Evolutionary conservation across 1,284 basidiomycete species (phyloP), one percentile per base, ranked within the genome.

Genomic region (Cryptococcus depauperatus): DNA sequence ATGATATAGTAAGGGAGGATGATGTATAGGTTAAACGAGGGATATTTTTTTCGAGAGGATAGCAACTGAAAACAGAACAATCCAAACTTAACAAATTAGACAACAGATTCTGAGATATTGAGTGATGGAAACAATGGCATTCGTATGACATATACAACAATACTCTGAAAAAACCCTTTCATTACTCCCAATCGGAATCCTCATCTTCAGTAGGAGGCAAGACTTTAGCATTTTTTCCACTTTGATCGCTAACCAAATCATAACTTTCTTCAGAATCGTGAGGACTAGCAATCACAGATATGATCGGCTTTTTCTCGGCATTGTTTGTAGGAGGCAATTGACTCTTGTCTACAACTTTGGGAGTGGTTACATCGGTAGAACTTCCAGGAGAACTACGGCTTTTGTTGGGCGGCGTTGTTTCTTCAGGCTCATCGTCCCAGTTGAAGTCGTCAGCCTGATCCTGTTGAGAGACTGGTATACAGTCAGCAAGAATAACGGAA

Each of bases 221-320:
- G 4, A 51, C 48, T 4, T 47, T 46, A 22, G 51, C 56, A 26
- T 13, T 30, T 38, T 45, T 45, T 10, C 30, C 43, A 7, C 55
- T 56, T 37, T 62, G 60, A 43, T 67, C 61, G 26, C 56, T 60
- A 35, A 73, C 66, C 4, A 72, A 48, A 43, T 72, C 71, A 46
- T 71, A 73, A 52, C 69, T 71, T 53, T 72, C 71, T 49, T 73
- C 70, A 6, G 66, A 69, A 41, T 69, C 65, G n/a, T 69, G 52
- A n/a, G 69, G 64, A 19, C 61, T 65, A 6, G 67, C 66, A 3
- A 25, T 18, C 2, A 19, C 27, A 18, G 23, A 14, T 5, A 55
- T 48, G 1, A 59, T 54, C 13, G 61, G 61, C 14, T 42, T 50
- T 26, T 43, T 4, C 29, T 26, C 3, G 37, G 42, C 23, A 25